These are phyloP conservation scores for Smallanthus sonchifolius DNA, from an alignment of 129 eudicot species.

Conservation along the genomic window DNA sequence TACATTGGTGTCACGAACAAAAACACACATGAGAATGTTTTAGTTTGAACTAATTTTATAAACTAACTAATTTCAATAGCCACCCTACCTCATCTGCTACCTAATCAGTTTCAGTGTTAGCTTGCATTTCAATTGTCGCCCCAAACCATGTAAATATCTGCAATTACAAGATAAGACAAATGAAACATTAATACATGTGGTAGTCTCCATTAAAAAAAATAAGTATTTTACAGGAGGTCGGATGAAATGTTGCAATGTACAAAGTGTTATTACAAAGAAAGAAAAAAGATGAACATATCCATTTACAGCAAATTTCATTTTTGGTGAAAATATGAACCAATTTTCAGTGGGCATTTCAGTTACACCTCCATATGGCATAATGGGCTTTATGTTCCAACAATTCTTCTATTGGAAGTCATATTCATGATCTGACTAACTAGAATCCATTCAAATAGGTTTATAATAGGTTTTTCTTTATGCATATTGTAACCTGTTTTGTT, in stretches of 20 bases:
- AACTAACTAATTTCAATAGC: not conserved
- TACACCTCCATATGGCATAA: too few relatives aligned
- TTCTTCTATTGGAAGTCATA: too few relatives aligned
- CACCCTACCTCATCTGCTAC: conserved; percentile 84
- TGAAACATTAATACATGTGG: not conserved
- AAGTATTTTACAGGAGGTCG: not conserved
- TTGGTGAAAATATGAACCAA: conserved; percentile 78
- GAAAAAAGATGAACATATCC: not conserved
- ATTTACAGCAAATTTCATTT: conserved; percentile 80
- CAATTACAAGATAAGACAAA: conserved; percentile 8
- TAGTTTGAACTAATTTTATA: too few relatives aligned
- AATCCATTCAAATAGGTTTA: too few relatives aligned
- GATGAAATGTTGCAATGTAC: not conserved
- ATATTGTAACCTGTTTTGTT: too few relatives aligned
- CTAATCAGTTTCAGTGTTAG: conserved; percentile 80
- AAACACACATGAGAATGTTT: too few relatives aligned
- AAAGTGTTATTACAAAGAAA: not conserved
- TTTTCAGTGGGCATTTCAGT: conserved; percentile 80
- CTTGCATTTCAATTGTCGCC: conserved; percentile 96
- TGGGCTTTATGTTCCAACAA: too few relatives aligned
- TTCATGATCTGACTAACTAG: too few relatives aligned
- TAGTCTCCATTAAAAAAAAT: not conserved
- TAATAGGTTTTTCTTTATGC: too few relatives aligned
- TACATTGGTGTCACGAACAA: too few relatives aligned
- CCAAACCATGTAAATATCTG: conserved; percentile 98